Conservation (phyloP, 331 rosid genomes). For the Acacia concinna region DNA sequence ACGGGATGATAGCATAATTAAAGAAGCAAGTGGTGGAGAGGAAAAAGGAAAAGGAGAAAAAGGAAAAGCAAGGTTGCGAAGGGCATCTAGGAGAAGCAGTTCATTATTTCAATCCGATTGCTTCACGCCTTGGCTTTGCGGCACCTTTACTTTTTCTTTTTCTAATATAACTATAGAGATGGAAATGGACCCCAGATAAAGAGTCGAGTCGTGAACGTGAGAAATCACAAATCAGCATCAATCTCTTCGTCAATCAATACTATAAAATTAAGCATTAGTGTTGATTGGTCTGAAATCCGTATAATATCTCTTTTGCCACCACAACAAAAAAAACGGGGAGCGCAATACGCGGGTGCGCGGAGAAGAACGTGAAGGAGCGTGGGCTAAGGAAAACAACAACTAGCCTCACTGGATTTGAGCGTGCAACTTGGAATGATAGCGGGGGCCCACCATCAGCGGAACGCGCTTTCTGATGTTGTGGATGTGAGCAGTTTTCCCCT, state of each 20-base stretch:
- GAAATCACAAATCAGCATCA: background rate
- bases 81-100: background rate
- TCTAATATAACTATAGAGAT: background rate
- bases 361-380: background rate
- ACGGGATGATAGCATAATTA: background rate
- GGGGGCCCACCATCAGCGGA: background rate
- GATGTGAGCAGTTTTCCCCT: background rate
- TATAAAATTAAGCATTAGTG: too few relatives aligned
- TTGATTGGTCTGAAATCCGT: too few relatives aligned
- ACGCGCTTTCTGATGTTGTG: background rate
- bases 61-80: background rate
- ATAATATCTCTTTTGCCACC: too few relatives aligned
- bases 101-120: background rate
- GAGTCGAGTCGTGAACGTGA: background rate
- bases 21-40: background rate
- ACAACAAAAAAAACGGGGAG: background rate
- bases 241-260: too few relatives aligned
- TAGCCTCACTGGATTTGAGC: background rate
- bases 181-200: background rate
- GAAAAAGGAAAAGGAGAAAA: background rate
- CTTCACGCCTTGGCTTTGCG: background rate
- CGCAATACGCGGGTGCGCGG: background rate
- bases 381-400: background rate
- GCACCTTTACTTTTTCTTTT: background rate
- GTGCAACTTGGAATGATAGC: background rate